Evolutionary conservation across 345 rosid species (phyloP).

Genomic region (Erysimum cheiranthoides): DNA sequence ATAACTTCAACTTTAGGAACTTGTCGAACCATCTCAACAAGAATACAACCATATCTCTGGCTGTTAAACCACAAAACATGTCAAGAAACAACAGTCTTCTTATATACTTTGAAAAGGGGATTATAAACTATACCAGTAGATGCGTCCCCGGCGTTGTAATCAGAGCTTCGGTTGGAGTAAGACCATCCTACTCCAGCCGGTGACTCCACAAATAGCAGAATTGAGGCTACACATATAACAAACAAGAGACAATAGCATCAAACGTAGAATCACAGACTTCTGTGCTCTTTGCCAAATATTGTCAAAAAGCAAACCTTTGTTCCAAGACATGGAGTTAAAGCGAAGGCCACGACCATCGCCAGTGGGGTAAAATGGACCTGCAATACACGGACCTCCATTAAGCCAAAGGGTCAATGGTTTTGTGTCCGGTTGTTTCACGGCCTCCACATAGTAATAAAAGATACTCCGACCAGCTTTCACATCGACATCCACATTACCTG

Average conservation of each 20-base stretch:
- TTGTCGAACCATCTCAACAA: slow-evolving; percentile 75
- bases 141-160: slow-evolving; percentile 72
- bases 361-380: slow-evolving; percentile 80
- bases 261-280: slow-evolving; percentile 3
- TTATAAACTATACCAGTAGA: slow-evolving; percentile 52
- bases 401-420: slow-evolving; percentile 92
- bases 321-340: slow-evolving; percentile 84
- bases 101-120: not conserved
- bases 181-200: slow-evolving; percentile 98
- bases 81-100: slow-evolving; percentile 3
- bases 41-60: slow-evolving; percentile 73
- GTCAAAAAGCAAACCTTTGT: slow-evolving; percentile 53
- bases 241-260: slow-evolving; percentile 5
- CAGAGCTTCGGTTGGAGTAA: slow-evolving; percentile 76
- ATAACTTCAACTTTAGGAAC: slow-evolving; percentile 75
- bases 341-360: slow-evolving; percentile 88
- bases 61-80: slow-evolving; percentile 44
- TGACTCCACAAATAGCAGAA: slow-evolving; percentile 87
- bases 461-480: slow-evolving; percentile 68
- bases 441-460: slow-evolving; percentile 89
- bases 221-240: slow-evolving; percentile 58
- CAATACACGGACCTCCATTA: slow-evolving; percentile 65
- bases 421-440: slow-evolving; percentile 55
- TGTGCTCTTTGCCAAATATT: not conserved
- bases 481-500: slow-evolving; percentile 81